Evolutionary conservation across 2,329 filamentous ascomycete genomes (phyloP).

Genomic region (Colletotrichum tamarilloi): DNA sequence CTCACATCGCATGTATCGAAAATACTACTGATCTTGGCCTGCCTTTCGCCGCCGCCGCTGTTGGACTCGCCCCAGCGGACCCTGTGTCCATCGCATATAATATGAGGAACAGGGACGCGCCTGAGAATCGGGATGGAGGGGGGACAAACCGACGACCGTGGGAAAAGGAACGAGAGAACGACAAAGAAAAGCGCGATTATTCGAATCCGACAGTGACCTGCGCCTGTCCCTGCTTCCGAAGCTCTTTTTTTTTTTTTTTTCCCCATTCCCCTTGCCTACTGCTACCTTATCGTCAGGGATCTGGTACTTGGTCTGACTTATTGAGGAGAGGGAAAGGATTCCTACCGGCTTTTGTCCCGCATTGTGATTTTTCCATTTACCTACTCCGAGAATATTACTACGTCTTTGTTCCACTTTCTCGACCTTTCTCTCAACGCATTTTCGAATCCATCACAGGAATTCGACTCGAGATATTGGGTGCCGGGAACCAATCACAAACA

Average conservation of each 20-base stretch:
- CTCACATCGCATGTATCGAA: slow-evolving; percentile 3
- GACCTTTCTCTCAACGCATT: slow-evolving; percentile 9
- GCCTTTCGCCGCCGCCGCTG: slow-evolving; percentile 8
- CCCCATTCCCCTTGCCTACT: neutral
- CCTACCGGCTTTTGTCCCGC: slow-evolving; percentile 14
- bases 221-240: slow-evolving; percentile 11
- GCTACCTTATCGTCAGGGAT: slow-evolving; percentile 15
- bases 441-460: slow-evolving; percentile 5
- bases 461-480: neutral
- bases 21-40: slow-evolving; percentile 14
- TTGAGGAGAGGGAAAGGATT: neutral
- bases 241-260: neutral
- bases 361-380: neutral
- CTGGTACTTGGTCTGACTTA: neutral
- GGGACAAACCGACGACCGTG: neutral
- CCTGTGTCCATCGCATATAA: slow-evolving; percentile 13
- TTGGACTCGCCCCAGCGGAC: slow-evolving; percentile 5
- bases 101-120: slow-evolving; percentile 15
- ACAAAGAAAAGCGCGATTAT: slow-evolving; percentile 21
- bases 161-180: neutral
- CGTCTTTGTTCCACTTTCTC: neutral
- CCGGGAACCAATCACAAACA: neutral
- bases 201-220: neutral
- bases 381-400: neutral
- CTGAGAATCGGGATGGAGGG: neutral